These are phyloP conservation scores for Aspergillus niger DNA, from an alignment of 2,329 filamentous ascomycete genomes.

Conservation along the genomic window DNA sequence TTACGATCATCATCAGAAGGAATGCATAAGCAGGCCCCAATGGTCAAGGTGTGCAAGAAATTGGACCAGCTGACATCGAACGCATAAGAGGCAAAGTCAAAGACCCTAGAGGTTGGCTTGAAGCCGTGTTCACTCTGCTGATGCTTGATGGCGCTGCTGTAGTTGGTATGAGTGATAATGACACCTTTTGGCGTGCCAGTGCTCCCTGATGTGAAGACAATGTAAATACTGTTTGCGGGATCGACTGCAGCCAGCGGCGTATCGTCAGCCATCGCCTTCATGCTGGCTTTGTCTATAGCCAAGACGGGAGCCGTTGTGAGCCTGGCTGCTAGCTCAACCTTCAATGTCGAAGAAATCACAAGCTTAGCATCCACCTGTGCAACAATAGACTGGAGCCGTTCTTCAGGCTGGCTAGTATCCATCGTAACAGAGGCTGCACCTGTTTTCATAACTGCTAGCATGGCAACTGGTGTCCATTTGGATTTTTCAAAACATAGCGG, in stretches of 20 bases:
- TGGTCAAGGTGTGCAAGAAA: conserved; percentile 52
- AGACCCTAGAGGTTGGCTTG: conserved; percentile 18
- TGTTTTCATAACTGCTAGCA: background rate
- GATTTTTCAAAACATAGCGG: background rate
- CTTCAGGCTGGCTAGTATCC: background rate
- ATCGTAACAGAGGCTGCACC: background rate
- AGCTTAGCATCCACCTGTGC: background rate
- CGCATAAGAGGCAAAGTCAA: conserved; percentile 49
- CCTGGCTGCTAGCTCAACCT: background rate
- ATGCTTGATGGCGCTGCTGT: background rate
- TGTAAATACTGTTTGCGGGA: background rate
- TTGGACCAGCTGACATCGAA: conserved; percentile 55
- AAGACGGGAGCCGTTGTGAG: background rate
- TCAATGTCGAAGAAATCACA: background rate
- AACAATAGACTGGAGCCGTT: background rate
- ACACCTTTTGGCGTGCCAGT: conserved; percentile 57
- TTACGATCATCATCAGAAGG: conserved; percentile 48
- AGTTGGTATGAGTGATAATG: conserved; percentile 57
- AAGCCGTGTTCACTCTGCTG: background rate
- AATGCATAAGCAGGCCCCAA: conserved; percentile 59
- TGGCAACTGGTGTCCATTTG: background rate
- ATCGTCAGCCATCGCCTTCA: background rate
- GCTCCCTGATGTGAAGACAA: conserved; percentile 52
- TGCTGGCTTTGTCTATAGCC: background rate
- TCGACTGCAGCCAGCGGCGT: background rate